Percentiles rank a stretch among this genome's conserved stretches.
These are phyloP conservation scores for Acacia concinna DNA, from an alignment of 331 rosid genomes.

Conservation along the genomic window DNA sequence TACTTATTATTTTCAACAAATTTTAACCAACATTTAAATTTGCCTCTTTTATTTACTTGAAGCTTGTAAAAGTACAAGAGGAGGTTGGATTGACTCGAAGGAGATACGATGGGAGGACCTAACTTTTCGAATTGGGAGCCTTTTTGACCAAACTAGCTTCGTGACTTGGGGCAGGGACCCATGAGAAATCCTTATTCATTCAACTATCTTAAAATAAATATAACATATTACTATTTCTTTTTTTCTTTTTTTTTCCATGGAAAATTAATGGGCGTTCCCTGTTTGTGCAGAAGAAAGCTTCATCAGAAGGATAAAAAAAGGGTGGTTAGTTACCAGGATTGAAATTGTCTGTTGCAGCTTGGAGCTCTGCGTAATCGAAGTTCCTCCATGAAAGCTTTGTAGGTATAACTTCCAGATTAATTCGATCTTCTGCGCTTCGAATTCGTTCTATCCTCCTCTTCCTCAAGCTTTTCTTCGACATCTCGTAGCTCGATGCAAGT, in stretches of 20 bases:
- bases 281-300: not conserved
- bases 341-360: slow-evolving; percentile 69
- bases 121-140: not conserved
- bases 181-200: not conserved
- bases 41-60: no score
- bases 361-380: slow-evolving; percentile 65
- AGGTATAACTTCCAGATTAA: slow-evolving; percentile 40
- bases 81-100: not conserved
- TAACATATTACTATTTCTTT: not conserved
- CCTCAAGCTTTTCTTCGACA: slow-evolving; percentile 44
- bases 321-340: slow-evolving; percentile 63
- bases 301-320: not conserved
- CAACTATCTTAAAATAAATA: not conserved
- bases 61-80: no score
- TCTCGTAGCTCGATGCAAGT: slow-evolving; percentile 47
- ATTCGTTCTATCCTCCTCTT: slow-evolving; percentile 54
- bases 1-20: no score
- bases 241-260: not conserved
- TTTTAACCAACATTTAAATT: no score
- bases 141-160: not conserved
- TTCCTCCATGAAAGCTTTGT: slow-evolving; percentile 81
- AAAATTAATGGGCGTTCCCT: not conserved
- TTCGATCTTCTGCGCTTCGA: slow-evolving; percentile 55
- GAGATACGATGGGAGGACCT: not conserved
- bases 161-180: not conserved